Evolutionary conservation across 2,329 filamentous ascomycete genomes (phyloP).

Genomic region (Cercospora sp.): DNA sequence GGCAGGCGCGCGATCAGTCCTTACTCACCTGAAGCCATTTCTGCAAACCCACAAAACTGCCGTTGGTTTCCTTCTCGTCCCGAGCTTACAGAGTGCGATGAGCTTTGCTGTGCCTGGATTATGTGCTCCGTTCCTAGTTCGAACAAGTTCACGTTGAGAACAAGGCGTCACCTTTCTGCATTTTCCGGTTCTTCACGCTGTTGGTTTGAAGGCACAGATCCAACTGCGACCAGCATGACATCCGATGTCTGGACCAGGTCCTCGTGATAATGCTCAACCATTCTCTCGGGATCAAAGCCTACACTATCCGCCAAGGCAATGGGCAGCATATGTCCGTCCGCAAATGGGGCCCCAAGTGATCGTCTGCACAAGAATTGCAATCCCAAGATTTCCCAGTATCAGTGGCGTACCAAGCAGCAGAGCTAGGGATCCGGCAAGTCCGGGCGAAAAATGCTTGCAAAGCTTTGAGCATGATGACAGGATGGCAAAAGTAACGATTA

Average conservation of each 20-base stretch:
- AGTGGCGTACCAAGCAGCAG: neutral
- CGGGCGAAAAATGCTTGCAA: slow-evolving; percentile 8
- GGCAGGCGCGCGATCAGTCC: neutral
- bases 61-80: neutral
- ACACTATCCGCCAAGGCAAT: neutral
- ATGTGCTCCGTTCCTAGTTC: neutral
- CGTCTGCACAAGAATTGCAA: neutral
- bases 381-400: neutral
- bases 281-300: neutral
- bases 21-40: neutral
- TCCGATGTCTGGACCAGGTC: neutral
- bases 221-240: neutral
- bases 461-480: slow-evolving; percentile 13
- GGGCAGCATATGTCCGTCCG: neutral
- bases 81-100: neutral
- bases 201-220: neutral
- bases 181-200: neutral
- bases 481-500: neutral
- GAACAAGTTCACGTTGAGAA: neutral
- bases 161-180: neutral
- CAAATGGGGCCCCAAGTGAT: neutral
- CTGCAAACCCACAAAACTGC: neutral
- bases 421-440: slow-evolving; percentile 7
- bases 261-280: neutral
- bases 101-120: neutral